Percentiles rank a stretch among this genome's conserved stretches.
phyloP scores from a whole-genome alignment of 2,329 filamentous ascomycete genomes.

The Microcyclosporella mali region DNA sequence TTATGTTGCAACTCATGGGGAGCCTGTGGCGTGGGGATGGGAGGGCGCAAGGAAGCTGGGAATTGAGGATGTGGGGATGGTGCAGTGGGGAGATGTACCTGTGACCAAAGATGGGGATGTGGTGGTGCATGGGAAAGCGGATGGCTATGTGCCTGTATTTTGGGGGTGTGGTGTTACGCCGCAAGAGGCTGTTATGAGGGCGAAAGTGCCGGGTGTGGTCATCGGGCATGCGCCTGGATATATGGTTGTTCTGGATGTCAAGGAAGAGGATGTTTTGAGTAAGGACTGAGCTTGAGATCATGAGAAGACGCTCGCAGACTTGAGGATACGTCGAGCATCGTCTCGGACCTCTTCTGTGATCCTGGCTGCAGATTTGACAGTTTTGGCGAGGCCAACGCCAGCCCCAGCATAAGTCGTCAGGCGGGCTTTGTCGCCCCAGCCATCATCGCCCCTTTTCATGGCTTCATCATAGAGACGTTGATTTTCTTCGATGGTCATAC shows the following conservation, averaged over 20 bases:
- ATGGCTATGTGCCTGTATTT: conserved; percentile 50
- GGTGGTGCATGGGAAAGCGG: conserved; percentile 16
- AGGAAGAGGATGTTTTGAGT: conserved; percentile 36
- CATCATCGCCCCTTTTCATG: conserved; percentile 44
- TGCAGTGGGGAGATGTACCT: conserved; percentile 54
- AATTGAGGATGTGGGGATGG: conserved; percentile 47
- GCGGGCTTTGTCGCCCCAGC: conserved; percentile 49
- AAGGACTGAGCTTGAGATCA: neutral
- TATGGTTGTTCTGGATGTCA: conserved; percentile 55
- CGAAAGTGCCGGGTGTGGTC: conserved; percentile 48
- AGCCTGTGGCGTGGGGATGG: conserved; percentile 62
- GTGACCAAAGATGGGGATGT: conserved; percentile 28
- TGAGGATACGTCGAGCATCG: conserved; percentile 32
- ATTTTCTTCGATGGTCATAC: conserved; percentile 41
- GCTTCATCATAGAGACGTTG: conserved; percentile 44
- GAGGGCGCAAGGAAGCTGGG: conserved; percentile 48
- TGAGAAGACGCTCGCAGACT: conserved; percentile 10
- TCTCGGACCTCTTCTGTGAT: conserved; percentile 47
- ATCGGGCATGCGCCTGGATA: conserved; percentile 58
- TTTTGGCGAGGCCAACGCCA: conserved; percentile 53
- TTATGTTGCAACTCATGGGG: conserved; percentile 55
- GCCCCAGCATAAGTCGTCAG: conserved; percentile 59
- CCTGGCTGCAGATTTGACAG: conserved; percentile 44
- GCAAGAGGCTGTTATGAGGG: conserved; percentile 57
- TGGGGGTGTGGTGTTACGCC: conserved; percentile 64